Base-by-base conservation (phyloP, 306 rosid species). In the Mimosa bimucronata region DNA sequence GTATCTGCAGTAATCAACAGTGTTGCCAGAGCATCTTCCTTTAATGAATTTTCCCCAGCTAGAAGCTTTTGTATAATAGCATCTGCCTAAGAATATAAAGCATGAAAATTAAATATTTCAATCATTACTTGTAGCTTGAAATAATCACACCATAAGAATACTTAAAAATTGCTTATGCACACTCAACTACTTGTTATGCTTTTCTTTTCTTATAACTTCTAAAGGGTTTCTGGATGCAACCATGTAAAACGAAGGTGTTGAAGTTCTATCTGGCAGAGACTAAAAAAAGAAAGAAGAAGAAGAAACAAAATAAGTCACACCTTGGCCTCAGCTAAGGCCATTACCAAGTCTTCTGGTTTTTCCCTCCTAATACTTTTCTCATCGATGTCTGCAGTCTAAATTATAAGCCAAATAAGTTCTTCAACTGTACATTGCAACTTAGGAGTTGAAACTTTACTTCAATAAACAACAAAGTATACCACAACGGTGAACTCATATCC, bases 311-410 rank as follows among this genome's bases (percentile, higher is more conserved):
- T 23, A 71, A 57, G n/a, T 4, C 64, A 25, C 69, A 91, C 98
- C 97, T 95, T 95, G 25, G 97, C 98, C 85, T 91, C 96, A 58
- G 98, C 98, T 78, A 95, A 66, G 78, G 89, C 88, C 84, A 91
- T 71, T 3, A 93, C 94, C 94, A 93, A 80, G 46, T 93, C 96
- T 85, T 92, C 92, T 9, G 97, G 94, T 79, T 85, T 90, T 71
- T 91, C 91, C 87, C 77, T 90, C 86, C 98, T 83, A 73, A 91
- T 83, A 76, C 87, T 60, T 87, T 85, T 90, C 88, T 95, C 97
- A 81, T 95, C 98, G 77, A 92, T 92, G 42, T 92, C 97, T 81
- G 98, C 98, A 73, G 88, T 87, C 97, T 91, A 86, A 74, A 83
- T 29, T 40, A 31, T 15, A 78, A 70, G 7, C 80, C 84, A 85